Percentiles rank a stretch among this genome's conserved stretches.
Conservation (phyloP, 768 basidiomycete genomes). For the Mycena metata region DNA sequence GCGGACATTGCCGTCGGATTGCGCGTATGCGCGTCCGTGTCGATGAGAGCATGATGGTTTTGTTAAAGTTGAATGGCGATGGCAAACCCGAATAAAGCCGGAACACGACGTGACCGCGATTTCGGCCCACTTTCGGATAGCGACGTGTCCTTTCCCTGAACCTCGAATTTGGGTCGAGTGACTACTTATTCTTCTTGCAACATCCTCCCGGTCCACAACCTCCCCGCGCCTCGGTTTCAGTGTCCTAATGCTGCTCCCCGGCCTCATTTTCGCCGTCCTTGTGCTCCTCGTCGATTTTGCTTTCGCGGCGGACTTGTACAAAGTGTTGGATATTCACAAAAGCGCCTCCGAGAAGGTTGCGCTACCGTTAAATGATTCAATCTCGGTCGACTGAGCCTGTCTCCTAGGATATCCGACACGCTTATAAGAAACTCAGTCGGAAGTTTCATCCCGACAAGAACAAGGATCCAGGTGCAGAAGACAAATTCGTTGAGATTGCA, state of each 20-base stretch:
- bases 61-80: no score
- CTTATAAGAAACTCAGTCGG: conserved; percentile 90
- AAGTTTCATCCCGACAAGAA: conserved; percentile 98
- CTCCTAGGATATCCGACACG: conserved; percentile 81
- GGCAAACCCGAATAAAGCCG: no score
- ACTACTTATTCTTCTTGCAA: no score
- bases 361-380: no score
- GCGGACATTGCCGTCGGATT: background rate
- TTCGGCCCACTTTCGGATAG: no score
- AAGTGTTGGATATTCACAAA: conserved; percentile 81
- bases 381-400: no score
- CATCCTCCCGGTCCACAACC: conserved; percentile 22
- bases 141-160: background rate
- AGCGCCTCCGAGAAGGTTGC: conserved; percentile 78
- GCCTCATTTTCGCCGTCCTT: conserved; percentile 53
- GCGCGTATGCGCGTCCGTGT: background rate
- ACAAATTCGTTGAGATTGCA: conserved; percentile 91
- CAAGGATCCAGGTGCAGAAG: conserved; percentile 84
- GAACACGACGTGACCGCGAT: no score
- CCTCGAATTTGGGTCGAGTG: no score
- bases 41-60: background rate
- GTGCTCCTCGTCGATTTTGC: conserved; percentile 52
- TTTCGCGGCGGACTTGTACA: conserved; percentile 83
- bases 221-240: no score
- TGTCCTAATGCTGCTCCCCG: conserved; percentile 45